Conservation (phyloP, 2,329 filamentous ascomycete genomes). For the Arthrobotrys entomopaga region DNA sequence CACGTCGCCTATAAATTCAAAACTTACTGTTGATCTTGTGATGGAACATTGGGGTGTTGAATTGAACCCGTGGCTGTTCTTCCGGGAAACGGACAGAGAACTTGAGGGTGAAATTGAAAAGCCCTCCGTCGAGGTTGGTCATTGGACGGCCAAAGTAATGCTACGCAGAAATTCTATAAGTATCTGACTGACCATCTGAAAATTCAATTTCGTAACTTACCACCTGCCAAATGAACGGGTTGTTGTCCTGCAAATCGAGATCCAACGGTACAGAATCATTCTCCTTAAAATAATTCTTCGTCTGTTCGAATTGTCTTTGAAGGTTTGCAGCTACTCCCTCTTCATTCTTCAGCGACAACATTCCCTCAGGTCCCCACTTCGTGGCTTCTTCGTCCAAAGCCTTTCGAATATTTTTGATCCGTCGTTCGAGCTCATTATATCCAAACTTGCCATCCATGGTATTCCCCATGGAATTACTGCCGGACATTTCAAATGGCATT, state of each 20-base stretch:
- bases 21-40: slow-evolving; percentile 76
- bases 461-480: slow-evolving; percentile 75
- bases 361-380: slow-evolving; percentile 77
- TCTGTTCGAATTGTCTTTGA: slow-evolving; percentile 84
- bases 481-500: slow-evolving; percentile 84
- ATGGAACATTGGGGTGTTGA: slow-evolving; percentile 86
- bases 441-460: slow-evolving; percentile 87
- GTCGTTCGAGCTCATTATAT: slow-evolving; percentile 76
- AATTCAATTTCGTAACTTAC: slow-evolving; percentile 26
- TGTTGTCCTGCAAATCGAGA: slow-evolving; percentile 78
- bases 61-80: slow-evolving; percentile 83
- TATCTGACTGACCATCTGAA: neutral
- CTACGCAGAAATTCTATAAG: slow-evolving; percentile 64
- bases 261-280: slow-evolving; percentile 77
- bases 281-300: slow-evolving; percentile 77
- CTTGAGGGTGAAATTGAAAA: slow-evolving; percentile 81
- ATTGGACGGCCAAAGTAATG: slow-evolving; percentile 92
- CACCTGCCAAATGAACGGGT: slow-evolving; percentile 83
- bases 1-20: neutral
- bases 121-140: slow-evolving; percentile 90
- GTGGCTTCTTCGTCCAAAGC: slow-evolving; percentile 77
- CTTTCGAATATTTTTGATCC: slow-evolving; percentile 75
- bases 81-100: slow-evolving; percentile 88
- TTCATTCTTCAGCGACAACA: slow-evolving; percentile 72
- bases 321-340: slow-evolving; percentile 82